These are phyloP conservation scores for Colletotrichum musae DNA, from an alignment of 2,329 filamentous ascomycete species.

Conservation along the genomic window DNA sequence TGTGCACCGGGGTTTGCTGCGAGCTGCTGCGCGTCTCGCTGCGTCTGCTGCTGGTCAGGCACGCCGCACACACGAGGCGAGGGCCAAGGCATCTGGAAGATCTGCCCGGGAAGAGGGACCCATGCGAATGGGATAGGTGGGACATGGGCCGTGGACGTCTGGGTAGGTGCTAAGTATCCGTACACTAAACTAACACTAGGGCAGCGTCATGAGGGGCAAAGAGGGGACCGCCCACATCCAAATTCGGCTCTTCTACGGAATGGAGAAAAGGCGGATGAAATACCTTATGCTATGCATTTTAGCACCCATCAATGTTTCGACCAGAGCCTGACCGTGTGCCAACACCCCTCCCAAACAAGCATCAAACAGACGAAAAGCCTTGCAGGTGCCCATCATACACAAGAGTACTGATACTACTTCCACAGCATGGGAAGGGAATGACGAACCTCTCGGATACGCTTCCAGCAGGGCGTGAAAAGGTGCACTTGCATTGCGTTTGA, in stretches of 20 bases:
- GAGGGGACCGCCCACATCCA: slow-evolving; percentile 40
- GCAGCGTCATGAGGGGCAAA: slow-evolving; percentile 23
- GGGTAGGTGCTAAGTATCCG: too few species aligned
- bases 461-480: not conserved
- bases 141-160: slow-evolving; percentile 15
- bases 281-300: not conserved
- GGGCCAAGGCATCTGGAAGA: slow-evolving; percentile 41
- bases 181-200: too few species aligned
- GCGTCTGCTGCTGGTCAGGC: slow-evolving; percentile 18
- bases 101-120: slow-evolving; percentile 40
- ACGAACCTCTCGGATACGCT: too few species aligned
- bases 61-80: slow-evolving; percentile 18
- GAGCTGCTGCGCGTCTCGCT: slow-evolving; percentile 1
- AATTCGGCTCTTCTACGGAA: slow-evolving; percentile 35
- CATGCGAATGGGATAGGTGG: slow-evolving; percentile 20
- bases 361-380: slow-evolving; percentile 56
- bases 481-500: not conserved
- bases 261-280: slow-evolving; percentile 20
- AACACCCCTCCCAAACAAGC: slow-evolving; percentile 57
- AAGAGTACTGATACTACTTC: slow-evolving; percentile 7
- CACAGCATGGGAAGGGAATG: too few species aligned
- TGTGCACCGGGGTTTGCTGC: not conserved
- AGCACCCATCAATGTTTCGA: slow-evolving; percentile 53
- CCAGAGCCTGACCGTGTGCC: slow-evolving; percentile 53
- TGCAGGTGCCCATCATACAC: slow-evolving; percentile 23